Evolutionary conservation across 2,329 filamentous ascomycete genomes (phyloP).

Genomic region (Orbilia oligospora): DNA sequence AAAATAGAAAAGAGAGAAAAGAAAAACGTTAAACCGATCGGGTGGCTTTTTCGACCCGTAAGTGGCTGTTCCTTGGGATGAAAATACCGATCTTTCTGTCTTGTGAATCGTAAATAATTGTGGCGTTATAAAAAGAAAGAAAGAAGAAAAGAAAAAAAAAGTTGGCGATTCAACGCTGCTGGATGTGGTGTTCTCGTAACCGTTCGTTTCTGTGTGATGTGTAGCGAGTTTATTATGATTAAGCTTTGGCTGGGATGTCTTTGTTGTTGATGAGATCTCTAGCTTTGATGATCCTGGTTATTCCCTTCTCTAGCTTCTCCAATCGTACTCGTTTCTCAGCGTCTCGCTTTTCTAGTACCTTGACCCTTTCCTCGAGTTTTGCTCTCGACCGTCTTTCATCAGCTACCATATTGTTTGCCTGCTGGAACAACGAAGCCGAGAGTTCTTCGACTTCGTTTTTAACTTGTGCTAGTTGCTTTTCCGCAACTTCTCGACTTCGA

Average conservation of each 20-base stretch:
- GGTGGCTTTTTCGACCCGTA: background rate
- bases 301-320: slow-evolving; percentile 79
- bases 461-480: slow-evolving; percentile 77
- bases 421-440: slow-evolving; percentile 80
- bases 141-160: background rate
- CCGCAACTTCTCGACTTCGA: slow-evolving; percentile 76
- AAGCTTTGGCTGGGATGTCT: background rate
- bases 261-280: slow-evolving; percentile 72
- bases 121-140: slow-evolving; percentile 11
- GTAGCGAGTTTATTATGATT: background rate
- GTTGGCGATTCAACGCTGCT: background rate
- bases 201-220: background rate
- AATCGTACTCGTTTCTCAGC: slow-evolving; percentile 78
- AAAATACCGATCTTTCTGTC: background rate
- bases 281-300: slow-evolving; percentile 79
- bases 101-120: slow-evolving; percentile 17
- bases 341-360: slow-evolving; percentile 78
- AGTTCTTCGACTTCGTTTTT: slow-evolving; percentile 84
- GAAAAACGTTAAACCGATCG: slow-evolving; percentile 17
- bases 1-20: slow-evolving; percentile 13
- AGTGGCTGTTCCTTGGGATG: slow-evolving; percentile 9
- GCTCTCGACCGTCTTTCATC: slow-evolving; percentile 79
- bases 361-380: slow-evolving; percentile 79
- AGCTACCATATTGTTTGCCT: slow-evolving; percentile 90
- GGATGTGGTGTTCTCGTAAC: slow-evolving; percentile 5